These are phyloP conservation scores for Escallonia rubra DNA, from an alignment of 129 eudicot genomes.

Conservation along the genomic window DNA sequence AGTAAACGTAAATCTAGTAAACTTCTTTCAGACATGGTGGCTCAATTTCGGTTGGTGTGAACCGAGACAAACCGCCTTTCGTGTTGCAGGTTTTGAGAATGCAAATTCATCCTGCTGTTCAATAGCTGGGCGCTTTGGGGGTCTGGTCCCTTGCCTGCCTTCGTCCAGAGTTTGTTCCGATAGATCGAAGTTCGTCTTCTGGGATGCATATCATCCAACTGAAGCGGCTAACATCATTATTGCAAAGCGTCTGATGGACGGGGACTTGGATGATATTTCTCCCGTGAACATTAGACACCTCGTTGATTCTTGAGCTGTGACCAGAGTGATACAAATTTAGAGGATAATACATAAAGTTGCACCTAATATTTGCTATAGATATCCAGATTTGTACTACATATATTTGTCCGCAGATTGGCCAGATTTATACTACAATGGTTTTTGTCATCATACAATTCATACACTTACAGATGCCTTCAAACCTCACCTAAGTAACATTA, in stretches of 20 bases:
- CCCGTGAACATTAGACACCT: constrained; percentile 65
- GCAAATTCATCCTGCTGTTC: constrained; percentile 69
- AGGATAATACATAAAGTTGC: no score
- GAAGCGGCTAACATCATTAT: constrained; percentile 60
- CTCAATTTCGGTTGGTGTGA: neutral
- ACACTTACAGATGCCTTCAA: no score
- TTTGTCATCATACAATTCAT: no score
- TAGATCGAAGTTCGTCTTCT: constrained; percentile 76
- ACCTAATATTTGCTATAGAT: no score
- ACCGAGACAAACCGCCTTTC: neutral
- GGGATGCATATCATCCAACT: constrained; percentile 94
- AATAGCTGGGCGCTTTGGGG: constrained; percentile 60
- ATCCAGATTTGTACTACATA: no score
- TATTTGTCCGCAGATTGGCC: no score
- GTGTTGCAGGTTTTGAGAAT: constrained; percentile 52
- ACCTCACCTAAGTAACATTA: no score
- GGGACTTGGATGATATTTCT: constrained; percentile 44
- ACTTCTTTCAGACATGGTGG: no score
- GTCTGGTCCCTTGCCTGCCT: constrained; percentile 77
- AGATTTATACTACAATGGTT: no score
- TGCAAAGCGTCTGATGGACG: constrained; percentile 61
- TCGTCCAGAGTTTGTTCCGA: constrained; percentile 57
- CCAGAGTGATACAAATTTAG: no score
- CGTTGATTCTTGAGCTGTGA: constrained; percentile 19
- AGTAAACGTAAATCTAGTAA: no score